A percentile compares a stretch with the other conserved stretches of the same genome.
phyloP scores from a whole-genome alignment of 73 alveolate genomes.

The Paramecium sonneborni region DNA sequence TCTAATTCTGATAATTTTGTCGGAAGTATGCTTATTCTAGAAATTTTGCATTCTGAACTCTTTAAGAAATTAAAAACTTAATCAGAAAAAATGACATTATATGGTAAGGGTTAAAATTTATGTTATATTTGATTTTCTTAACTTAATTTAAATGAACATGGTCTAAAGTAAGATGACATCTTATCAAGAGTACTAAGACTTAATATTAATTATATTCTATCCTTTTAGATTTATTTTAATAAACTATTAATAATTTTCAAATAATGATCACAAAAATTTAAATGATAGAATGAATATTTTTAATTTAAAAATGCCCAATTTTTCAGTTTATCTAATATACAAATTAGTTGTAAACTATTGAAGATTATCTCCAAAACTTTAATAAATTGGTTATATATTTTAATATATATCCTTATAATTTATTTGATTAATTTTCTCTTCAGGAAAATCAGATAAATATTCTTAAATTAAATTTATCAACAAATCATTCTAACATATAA shows the following conservation, averaged over 20 bases:
- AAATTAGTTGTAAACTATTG: not conserved
- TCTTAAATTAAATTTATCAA: not conserved
- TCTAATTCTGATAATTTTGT: not conserved
- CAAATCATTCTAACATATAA: not conserved
- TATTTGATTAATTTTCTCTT: not conserved
- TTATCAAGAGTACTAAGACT: not conserved
- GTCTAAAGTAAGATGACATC: not conserved
- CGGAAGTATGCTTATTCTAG: not conserved
- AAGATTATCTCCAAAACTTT: not conserved
- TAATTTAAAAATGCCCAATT: not conserved
- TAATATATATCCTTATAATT: not conserved
- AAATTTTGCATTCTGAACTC: not conserved
- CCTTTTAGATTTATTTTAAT: not conserved
- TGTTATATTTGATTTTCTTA: not conserved
- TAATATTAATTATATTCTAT: not conserved
- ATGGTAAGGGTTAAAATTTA: not conserved
- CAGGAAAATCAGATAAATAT: not conserved
- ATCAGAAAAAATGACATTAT: not conserved
- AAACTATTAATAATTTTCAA: not conserved
- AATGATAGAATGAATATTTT: not conserved
- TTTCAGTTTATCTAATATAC: not conserved
- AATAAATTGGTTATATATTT: not conserved
- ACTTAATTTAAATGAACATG: too few relatives aligned
- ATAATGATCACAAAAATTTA: not conserved
- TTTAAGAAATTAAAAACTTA: not conserved